These are phyloP conservation scores for Fusarium longipes DNA, from an alignment of 2,329 filamentous ascomycete species.

Conservation along the genomic window DNA sequence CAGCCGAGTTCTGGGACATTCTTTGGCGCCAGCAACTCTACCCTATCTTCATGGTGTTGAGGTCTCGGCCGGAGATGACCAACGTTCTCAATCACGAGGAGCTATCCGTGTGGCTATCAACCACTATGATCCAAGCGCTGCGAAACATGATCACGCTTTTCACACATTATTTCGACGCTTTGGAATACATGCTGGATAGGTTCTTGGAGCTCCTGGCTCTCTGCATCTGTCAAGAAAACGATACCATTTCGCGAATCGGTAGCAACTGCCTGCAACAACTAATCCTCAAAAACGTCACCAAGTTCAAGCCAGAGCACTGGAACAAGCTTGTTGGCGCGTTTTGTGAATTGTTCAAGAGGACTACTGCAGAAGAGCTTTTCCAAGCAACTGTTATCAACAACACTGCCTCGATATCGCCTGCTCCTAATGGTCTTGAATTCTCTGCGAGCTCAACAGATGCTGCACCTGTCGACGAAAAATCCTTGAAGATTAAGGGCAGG, in stretches of 20 bases:
- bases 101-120: conserved; percentile 97
- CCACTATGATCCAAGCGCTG: conserved; percentile 98
- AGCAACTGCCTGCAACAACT: conserved; percentile 98
- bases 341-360: conserved; percentile 93
- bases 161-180: conserved; percentile 95
- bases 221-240: conserved; percentile 99
- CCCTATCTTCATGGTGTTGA: conserved; percentile 97
- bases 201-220: conserved; percentile 93
- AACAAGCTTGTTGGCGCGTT: conserved; percentile 94
- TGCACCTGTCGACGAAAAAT: conserved; percentile 62
- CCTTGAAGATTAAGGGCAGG: conserved; percentile 69
- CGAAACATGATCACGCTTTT: conserved; percentile 99
- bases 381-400: conserved; percentile 75
- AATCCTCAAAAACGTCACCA: conserved; percentile 94
- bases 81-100: conserved; percentile 97
- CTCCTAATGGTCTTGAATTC: conserved; percentile 65
- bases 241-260: conserved; percentile 96
- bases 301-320: conserved; percentile 91
- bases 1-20: conserved; percentile 96
- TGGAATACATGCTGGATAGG: conserved; percentile 98
- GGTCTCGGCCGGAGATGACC: conserved; percentile 95
- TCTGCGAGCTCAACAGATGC: conserved; percentile 56
- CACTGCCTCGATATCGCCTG: conserved; percentile 62
- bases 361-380: conserved; percentile 95
- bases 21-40: conserved; percentile 97